Evolutionary conservation across 768 basidiomycete genomes (phyloP).

Genomic region (Tulasnella sp.): DNA sequence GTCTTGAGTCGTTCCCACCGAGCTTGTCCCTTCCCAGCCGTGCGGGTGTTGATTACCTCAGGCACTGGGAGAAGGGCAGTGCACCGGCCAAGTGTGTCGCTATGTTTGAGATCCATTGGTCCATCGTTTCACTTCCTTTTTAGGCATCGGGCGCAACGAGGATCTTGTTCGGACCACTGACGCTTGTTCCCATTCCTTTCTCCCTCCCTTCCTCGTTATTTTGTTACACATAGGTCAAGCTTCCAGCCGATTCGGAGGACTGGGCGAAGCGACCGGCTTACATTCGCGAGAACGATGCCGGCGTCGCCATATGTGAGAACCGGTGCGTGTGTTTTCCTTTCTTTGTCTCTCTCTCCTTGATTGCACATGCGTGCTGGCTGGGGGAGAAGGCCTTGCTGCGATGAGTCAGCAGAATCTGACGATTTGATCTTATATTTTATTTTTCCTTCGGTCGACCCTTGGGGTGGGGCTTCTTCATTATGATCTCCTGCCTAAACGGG

Average conservation of each 20-base stretch:
- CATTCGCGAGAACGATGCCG: conserved; percentile 72
- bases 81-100: conserved; percentile 2
- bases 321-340: conserved; percentile 46
- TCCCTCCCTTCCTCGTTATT: neutral
- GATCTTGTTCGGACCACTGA: neutral
- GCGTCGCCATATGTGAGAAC: conserved; percentile 77
- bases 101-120: neutral
- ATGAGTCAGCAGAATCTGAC: neutral
- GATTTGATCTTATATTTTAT: neutral
- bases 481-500: conserved; percentile 9
- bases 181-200: neutral
- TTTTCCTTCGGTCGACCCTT: conserved; percentile 7
- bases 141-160: neutral
- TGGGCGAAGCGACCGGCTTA: conserved; percentile 82
- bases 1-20: conserved; percentile 13
- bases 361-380: neutral
- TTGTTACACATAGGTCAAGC: conserved; percentile 58
- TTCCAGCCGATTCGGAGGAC: conserved; percentile 84
- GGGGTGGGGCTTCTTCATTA: conserved; percentile 11
- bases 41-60: neutral
- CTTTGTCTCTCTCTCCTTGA: neutral
- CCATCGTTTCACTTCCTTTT: conserved; percentile 1
- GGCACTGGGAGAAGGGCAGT: conserved; percentile 1
- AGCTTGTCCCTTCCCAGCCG: neutral
- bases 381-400: neutral